These are phyloP conservation scores for Epichloe sp. DNA, from an alignment of 2,329 filamentous ascomycete species.

Conservation along the genomic window DNA sequence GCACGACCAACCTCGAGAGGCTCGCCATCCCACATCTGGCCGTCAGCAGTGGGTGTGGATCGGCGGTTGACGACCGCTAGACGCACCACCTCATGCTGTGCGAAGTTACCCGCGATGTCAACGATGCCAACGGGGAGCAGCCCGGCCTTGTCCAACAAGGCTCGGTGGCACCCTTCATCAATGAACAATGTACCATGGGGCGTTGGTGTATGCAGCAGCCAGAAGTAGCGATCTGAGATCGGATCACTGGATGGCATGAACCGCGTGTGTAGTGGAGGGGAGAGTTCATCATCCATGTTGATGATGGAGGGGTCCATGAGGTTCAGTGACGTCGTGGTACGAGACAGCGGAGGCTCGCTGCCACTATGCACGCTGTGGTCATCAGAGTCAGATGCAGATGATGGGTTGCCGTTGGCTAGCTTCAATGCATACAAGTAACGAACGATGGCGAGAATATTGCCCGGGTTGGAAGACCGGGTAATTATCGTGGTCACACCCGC, in stretches of 20 bases:
- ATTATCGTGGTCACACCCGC: constrained; percentile 94
- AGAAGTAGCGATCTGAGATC: constrained; percentile 90
- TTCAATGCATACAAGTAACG: constrained; percentile 51
- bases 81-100: constrained; percentile 83
- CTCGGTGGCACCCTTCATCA: constrained; percentile 74
- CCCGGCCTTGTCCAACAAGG: constrained; percentile 70
- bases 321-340: constrained; percentile 29
- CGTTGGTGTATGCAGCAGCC: constrained; percentile 83
- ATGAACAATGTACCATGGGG: constrained; percentile 89
- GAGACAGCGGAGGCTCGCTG: constrained; percentile 17
- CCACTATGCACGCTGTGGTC: constrained; percentile 11
- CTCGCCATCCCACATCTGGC: constrained; percentile 35
- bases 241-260: constrained; percentile 77
- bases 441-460: constrained; percentile 81
- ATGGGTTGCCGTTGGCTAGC: constrained; percentile 1
- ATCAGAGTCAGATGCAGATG: constrained; percentile 5
- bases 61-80: constrained; percentile 63
- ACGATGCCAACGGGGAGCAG: constrained; percentile 85
- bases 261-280: constrained; percentile 64
- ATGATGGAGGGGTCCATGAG: constrained; percentile 16
- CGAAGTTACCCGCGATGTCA: constrained; percentile 77
- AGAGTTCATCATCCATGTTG: constrained; percentile 12
- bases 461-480: constrained; percentile 82
- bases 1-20: constrained; percentile 72
- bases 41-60: constrained; percentile 24